phyloP scores from a whole-genome alignment of 257 asterid genomes.

The Solanum bukasovii region DNA sequence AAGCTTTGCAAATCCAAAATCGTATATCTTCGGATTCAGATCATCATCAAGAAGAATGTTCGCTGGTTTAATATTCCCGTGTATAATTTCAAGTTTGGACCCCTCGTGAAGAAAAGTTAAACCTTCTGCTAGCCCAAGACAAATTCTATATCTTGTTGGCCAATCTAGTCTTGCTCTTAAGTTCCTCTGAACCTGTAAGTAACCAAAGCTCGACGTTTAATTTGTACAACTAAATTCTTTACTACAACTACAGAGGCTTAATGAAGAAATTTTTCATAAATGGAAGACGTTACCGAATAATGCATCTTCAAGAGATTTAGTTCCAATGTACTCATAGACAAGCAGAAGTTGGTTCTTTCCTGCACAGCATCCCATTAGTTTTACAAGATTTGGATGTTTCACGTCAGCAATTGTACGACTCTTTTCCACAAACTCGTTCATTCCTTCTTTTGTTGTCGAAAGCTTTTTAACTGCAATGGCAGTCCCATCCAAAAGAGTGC shows the following conservation, averaged over 20 bases:
- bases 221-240: not conserved
- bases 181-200: not conserved
- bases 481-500: not conserved
- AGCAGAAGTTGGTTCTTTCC: not conserved
- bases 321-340: not conserved
- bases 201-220: not conserved
- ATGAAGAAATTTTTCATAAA: not conserved
- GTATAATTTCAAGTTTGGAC: not conserved
- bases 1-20: conserved; percentile 6
- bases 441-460: not conserved
- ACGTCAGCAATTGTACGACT: not conserved
- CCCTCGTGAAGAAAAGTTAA: conserved; percentile 1
- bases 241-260: not conserved
- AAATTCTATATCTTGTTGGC: not conserved
- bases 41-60: conserved; percentile 1
- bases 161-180: not conserved
- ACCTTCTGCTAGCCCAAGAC: conserved; percentile 9
- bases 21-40: conserved; percentile 4
- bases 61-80: not conserved
- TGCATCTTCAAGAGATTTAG: not conserved
- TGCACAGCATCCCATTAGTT: not conserved
- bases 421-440: not conserved
- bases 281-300: not conserved
- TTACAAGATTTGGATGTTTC: conserved; percentile 1
- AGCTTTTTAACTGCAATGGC: not conserved